Evolutionary conservation across 495 filamentous ascomycete species (phyloP), one percentile per base, ranked within the genome.

Genomic region (Lasiosphaeriaceae sp.): DNA sequence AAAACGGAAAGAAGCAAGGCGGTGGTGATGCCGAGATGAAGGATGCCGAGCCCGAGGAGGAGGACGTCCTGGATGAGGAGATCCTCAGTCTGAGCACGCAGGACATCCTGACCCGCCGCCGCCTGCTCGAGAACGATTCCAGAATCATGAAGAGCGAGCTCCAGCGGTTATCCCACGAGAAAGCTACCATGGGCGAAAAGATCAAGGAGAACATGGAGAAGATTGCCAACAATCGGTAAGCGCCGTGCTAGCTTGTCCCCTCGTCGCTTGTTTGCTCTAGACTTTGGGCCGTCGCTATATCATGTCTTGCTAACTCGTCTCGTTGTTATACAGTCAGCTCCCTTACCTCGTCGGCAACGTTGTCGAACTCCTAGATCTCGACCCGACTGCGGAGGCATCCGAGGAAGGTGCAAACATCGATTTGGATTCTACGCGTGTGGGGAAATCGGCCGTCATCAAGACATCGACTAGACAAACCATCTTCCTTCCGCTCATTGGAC

Each of bases 391-490:
- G 50, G 94, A 97, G 71, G 93, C 92, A 6, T 90, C 87, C 39
- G 95, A 97, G 76, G 94, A 98, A 72, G 94, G 94, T 34, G 94
- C 94, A 60, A 97, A 99, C 68, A 96, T 97, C 73, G 94, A 99
- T 71, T 82, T 99, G 31, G 94, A 99, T 74, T 94, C 95, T 58
- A 97, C 92, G 31, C 84, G 94, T 46, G 90, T 97, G 12, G 94
- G 94, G 72, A 97, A 97, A 74, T 97, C 93, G 7, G 94, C 95
- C 41, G 95, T 99, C 68, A 97, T 99, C 83, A 99, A 99, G 76
- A 99, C 94, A n/a, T 97, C 93, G 11, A 99, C 94, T 16, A 83
- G 94, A 56, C 94, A 99, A 75, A 99, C 94, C 46, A 99, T 99
- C 72, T 99, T 97, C 81, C 82, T 99, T 26, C 94, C 94, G 22